These are phyloP conservation scores for Seiridium cupressi DNA, from an alignment of 2,329 filamentous ascomycete species.

Conservation along the genomic window DNA sequence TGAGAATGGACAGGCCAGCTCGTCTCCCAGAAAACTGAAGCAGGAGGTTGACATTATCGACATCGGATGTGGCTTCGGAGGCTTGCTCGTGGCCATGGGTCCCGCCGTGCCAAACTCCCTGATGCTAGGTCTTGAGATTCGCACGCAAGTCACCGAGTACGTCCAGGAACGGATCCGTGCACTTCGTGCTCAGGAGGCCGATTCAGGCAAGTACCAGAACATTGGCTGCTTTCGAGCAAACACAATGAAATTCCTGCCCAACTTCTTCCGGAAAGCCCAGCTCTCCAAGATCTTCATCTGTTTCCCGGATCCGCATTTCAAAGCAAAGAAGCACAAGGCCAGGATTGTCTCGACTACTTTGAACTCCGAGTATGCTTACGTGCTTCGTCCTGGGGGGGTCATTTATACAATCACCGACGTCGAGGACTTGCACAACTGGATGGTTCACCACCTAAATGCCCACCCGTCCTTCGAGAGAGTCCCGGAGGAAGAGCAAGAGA, in stretches of 20 bases:
- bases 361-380: conserved; percentile 91
- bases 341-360: conserved; percentile 87
- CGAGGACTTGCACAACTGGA: conserved; percentile 90
- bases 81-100: conserved; percentile 80
- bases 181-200: conserved; percentile 64
- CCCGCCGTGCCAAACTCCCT: conserved; percentile 79
- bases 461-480: conserved; percentile 80
- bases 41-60: conserved; percentile 89
- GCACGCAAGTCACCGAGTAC: conserved; percentile 84
- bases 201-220: conserved; percentile 69
- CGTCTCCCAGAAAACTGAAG: conserved; percentile 38
- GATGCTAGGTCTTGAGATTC: conserved; percentile 90
- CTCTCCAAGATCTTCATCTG: conserved; percentile 94
- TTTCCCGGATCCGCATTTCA: conserved; percentile 98
- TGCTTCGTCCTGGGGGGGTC: conserved; percentile 76
- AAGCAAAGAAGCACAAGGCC: conserved; percentile 94
- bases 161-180: conserved; percentile 85
- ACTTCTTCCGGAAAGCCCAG: conserved; percentile 83
- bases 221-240: conserved; percentile 87
- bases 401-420: conserved; percentile 98
- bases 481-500: conserved; percentile 62
- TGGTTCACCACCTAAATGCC: conserved; percentile 79
- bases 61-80: conserved; percentile 96
- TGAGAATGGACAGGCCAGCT: conserved; percentile 12
- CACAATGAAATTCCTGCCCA: conserved; percentile 99